Evolutionary conservation across 345 rosid genomes (phyloP).

Genomic region (Gossypium turneri): DNA sequence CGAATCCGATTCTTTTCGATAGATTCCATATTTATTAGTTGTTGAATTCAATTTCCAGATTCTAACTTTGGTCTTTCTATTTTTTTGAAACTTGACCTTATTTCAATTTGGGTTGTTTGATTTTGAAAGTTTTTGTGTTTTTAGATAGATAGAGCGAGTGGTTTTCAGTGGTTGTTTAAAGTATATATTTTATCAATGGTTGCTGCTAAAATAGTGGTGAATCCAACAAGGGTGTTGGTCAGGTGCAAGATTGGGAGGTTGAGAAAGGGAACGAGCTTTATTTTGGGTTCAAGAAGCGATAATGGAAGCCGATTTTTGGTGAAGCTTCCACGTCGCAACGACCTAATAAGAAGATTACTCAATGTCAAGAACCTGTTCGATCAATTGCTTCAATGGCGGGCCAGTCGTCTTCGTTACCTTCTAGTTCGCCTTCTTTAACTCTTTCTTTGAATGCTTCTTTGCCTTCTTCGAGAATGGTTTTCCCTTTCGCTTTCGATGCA

Average conservation of each 20-base stretch:
- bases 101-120: slow-evolving; percentile 25
- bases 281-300: slow-evolving; percentile 33
- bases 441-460: background rate
- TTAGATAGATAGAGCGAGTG: slow-evolving; percentile 26
- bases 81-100: slow-evolving; percentile 15
- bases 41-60: slow-evolving; percentile 26
- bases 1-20: slow-evolving; percentile 49
- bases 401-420: slow-evolving; percentile 14
- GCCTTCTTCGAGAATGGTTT: slow-evolving; percentile 36
- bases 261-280: slow-evolving; percentile 33
- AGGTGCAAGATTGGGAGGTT: slow-evolving; percentile 39
- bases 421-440: slow-evolving; percentile 13
- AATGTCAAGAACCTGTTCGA: slow-evolving; percentile 36
- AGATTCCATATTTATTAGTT: slow-evolving; percentile 31
- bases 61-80: slow-evolving; percentile 20
- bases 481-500: slow-evolving; percentile 55
- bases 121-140: background rate
- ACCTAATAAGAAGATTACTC: slow-evolving; percentile 64
- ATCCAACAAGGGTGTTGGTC: slow-evolving; percentile 37
- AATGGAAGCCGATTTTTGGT: slow-evolving; percentile 51
- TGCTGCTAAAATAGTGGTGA: slow-evolving; percentile 45
- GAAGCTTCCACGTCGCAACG: slow-evolving; percentile 50
- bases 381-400: slow-evolving; percentile 17
- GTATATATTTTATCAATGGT: slow-evolving; percentile 27
- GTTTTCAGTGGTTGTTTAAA: background rate